A percentile compares a stretch with the other conserved stretches of the same genome.
phyloP scores from a whole-genome alignment of 768 basidiomycete genomes.

The Tylopilus sp. region DNA sequence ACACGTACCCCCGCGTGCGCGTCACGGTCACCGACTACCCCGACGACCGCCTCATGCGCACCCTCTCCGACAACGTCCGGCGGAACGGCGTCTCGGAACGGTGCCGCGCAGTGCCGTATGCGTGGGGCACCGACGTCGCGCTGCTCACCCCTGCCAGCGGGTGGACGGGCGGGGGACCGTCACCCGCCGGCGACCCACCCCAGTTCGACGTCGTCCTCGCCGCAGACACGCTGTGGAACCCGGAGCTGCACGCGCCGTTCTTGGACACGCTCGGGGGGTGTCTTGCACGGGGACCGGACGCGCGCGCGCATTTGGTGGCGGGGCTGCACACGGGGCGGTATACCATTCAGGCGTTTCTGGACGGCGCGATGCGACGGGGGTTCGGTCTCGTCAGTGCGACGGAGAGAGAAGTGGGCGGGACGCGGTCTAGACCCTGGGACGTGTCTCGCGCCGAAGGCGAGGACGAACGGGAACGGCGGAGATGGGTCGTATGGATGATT shows the following conservation, averaged over 20 bases:
- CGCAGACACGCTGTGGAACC: constrained; percentile 78
- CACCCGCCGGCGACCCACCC: neutral
- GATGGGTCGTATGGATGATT: constrained; percentile 70
- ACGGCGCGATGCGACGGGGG: constrained; percentile 29
- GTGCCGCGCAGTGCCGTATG: constrained; percentile 55
- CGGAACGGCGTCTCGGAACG: constrained; percentile 45
- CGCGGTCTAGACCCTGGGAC: constrained; percentile 45
- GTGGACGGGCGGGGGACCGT: neutral
- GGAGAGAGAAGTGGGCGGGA: constrained; percentile 49
- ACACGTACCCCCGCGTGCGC: constrained; percentile 34
- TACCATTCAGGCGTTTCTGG: constrained; percentile 61
- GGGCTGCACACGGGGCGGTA: constrained; percentile 78
- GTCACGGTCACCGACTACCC: constrained; percentile 72
- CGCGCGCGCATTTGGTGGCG: constrained; percentile 64
- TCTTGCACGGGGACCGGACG: constrained; percentile 38
- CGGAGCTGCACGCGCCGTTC: constrained; percentile 53
- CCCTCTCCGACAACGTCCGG: constrained; percentile 54
- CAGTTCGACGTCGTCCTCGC: constrained; percentile 66
- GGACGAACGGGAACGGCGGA: constrained; percentile 63
- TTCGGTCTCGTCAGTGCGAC: constrained; percentile 43
- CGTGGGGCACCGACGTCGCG: constrained; percentile 56
- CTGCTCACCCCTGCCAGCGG: constrained; percentile 13
- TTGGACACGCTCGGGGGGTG: constrained; percentile 49
- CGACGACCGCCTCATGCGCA: constrained; percentile 55
- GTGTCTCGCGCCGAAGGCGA: constrained; percentile 49